Evolutionary conservation across 768 basidiomycete species (phyloP), one percentile per base, ranked within the genome.

Genomic region (Lactifluus echinatus): DNA sequence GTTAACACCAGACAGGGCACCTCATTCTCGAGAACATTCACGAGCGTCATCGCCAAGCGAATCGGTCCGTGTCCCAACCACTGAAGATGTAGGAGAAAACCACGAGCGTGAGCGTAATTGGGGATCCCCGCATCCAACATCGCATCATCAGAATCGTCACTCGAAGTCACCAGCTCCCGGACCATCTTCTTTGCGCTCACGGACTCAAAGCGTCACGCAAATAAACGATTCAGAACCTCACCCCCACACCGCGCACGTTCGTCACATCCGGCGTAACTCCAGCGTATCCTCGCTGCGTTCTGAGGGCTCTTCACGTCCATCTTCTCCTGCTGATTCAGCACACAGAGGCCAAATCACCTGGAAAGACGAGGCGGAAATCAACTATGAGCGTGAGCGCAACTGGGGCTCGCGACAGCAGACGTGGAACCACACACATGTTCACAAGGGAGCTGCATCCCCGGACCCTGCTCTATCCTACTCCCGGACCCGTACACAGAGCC

Each of bases 341-440:
- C 51, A 45, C 57, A 50, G 39, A 72, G 66, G 71, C 14, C 21
- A 66, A 66, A 21, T 52, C 65, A 51, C 69, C 68, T 42, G 60
- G 69, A 50, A 66, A 56, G 61, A 67, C n/a, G 52, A 43, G 19
- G 53, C 4, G 2, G 78, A 74, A 61, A 55, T 70, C 4, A 57
- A 64, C n/a, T 77, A 80, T 37, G 76, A 78, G 62, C 76, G 83
- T 47, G 84, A 86, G 68, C 74, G 81, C 47, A 86, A 86, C 63
- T 86, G 84, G 85, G 82, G 84, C 66, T 77, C 83, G 8, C 81
- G 80, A n/a, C 78, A 74, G 15, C 64, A 56, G 15, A 63, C 53
- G 19, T 63, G 64, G 55, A 48, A 56, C 11, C 64, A 65, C 26
- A 59, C 4, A 36, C 62, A 19, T 63, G 56, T 60, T 59, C 55